Conservation (phyloP, 108 stramenopile genomes). For the Cyclotella choctawhatcheeana region DNA sequence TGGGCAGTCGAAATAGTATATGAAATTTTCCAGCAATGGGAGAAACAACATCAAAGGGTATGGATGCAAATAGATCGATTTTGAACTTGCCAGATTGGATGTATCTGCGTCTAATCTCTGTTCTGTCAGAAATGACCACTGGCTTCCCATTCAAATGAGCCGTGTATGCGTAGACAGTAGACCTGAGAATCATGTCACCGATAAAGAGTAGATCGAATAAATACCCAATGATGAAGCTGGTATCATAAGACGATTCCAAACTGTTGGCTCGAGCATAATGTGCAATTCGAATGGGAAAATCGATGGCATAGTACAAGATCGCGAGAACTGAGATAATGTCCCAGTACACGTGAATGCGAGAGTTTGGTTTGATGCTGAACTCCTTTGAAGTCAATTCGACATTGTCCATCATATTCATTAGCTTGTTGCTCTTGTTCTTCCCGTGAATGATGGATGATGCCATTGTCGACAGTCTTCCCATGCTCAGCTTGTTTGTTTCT, state of each 20-base stretch:
- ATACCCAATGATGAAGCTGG: constrained; percentile 33
- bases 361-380: constrained; percentile 44
- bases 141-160: constrained; percentile 32
- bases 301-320: constrained; percentile 42
- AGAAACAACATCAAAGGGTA: constrained; percentile 51
- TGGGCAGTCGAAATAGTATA: constrained; percentile 36
- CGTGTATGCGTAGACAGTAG: constrained; percentile 31
- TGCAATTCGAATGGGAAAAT: constrained; percentile 39
- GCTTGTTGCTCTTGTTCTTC: constrained; percentile 48
- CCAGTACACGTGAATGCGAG: constrained; percentile 46
- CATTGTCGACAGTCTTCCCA: constrained; percentile 22
- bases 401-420: constrained; percentile 55
- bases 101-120: constrained; percentile 33
- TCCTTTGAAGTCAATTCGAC: constrained; percentile 31
- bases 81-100: constrained; percentile 27
- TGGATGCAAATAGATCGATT: constrained; percentile 32
- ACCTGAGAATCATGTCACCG: constrained; percentile 42
- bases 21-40: constrained; percentile 28
- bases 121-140: constrained; percentile 29
- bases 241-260: constrained; percentile 35
- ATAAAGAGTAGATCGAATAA: constrained; percentile 45
- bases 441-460: constrained; percentile 21
- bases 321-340: constrained; percentile 35
- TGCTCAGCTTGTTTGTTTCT: constrained; percentile 26
- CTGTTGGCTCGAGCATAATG: constrained; percentile 14